These are phyloP conservation scores for Salix dunnii DNA, from an alignment of 345 rosid species.

Conservation along the genomic window DNA sequence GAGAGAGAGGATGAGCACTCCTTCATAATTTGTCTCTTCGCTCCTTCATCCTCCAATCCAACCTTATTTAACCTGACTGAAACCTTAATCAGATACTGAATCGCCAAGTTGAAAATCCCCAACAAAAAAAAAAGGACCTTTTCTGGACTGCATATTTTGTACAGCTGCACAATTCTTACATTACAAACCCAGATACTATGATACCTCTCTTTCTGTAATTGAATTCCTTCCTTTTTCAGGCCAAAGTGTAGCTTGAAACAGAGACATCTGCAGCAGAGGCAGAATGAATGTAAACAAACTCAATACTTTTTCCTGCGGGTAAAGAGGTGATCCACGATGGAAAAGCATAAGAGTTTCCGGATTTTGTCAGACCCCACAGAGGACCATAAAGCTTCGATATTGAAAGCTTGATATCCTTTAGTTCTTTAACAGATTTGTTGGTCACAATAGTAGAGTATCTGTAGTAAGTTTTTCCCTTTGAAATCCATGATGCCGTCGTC, in stretches of 20 bases:
- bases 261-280: conserved; percentile 61
- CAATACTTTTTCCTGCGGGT: conserved; percentile 68
- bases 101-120: conserved; percentile 26
- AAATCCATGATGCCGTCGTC: conserved; percentile 70
- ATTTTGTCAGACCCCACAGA: conserved; percentile 73
- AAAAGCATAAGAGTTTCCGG: conserved; percentile 53
- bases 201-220: conserved; percentile 12
- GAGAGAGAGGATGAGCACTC: conserved; percentile 99
- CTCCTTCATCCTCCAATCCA: conserved; percentile 56
- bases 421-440: conserved; percentile 64
- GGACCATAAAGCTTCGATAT: conserved; percentile 88
- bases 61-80: conserved; percentile 38
- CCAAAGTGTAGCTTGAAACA: conserved; percentile 70
- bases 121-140: conserved; percentile 31
- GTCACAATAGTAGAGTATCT: conserved; percentile 73
- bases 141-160: conserved; percentile 31
- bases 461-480: conserved; percentile 67
- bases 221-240: conserved; percentile 36
- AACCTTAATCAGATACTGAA: conserved; percentile 31
- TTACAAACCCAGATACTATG: conserved; percentile 33
- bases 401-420: conserved; percentile 62
- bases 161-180: conserved; percentile 58
- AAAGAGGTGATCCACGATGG: conserved; percentile 75
- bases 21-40: conserved; percentile 52
- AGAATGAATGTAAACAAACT: conserved; percentile 87